These are phyloP conservation scores for Cercis canadensis DNA, from an alignment of 306 rosid species.

Conservation along the genomic window DNA sequence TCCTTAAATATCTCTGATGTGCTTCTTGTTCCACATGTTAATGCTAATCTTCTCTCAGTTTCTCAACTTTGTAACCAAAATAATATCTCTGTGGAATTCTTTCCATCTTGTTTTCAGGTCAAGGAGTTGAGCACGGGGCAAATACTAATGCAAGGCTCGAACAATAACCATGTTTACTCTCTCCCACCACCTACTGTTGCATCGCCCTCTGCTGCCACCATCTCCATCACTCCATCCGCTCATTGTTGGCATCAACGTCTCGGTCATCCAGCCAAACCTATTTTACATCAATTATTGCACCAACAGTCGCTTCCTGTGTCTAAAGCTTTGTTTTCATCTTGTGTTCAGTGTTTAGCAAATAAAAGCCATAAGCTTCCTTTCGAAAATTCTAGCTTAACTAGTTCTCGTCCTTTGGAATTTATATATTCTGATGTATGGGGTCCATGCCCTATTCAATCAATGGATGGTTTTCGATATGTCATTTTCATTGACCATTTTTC, in stretches of 20 bases:
- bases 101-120: too few species aligned
- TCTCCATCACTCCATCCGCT: neutral
- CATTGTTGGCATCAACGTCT: neutral
- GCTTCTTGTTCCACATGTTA: too few species aligned
- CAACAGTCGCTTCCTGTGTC: too few species aligned
- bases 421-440: neutral
- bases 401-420: neutral
- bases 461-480: neutral
- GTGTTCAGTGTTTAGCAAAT: neutral
- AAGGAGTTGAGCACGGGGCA: too few species aligned
- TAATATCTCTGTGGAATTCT: neutral
- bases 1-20: too few species aligned
- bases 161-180: neutral
- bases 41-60: too few species aligned
- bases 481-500: neutral
- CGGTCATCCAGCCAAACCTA: neutral
- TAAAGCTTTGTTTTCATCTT: neutral
- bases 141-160: neutral
- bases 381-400: neutral
- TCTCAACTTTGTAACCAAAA: neutral
- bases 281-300: neutral
- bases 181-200: too few species aligned
- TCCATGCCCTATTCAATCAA: neutral
- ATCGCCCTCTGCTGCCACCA: too few species aligned
- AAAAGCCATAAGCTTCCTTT: neutral